Evolutionary conservation across 441 rosid species (phyloP).

Genomic region (Pelargonium fulgidum): DNA sequence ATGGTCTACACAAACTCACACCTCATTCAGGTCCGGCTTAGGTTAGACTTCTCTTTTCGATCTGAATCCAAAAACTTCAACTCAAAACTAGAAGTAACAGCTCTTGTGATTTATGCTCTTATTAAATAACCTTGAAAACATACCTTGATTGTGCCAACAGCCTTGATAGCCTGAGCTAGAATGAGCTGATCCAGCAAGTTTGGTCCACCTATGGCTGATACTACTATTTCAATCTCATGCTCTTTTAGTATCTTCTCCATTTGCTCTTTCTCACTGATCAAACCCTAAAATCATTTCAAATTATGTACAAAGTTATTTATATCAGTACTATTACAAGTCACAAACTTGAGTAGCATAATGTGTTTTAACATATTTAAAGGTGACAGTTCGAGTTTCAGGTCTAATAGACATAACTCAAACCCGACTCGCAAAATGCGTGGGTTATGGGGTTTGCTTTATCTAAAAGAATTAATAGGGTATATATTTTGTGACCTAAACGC

Average conservation of each 20-base stretch:
- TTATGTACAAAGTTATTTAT: too few species aligned
- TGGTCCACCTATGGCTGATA: constrained; percentile 34
- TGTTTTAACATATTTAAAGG: too few species aligned
- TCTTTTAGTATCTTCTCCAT: constrained; percentile 35
- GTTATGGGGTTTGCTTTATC: too few species aligned
- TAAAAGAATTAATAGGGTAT: too few species aligned
- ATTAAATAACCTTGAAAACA: neutral
- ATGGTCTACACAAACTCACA: too few species aligned
- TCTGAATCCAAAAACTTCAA: neutral
- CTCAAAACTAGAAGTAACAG: neutral
- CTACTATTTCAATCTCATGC: constrained; percentile 34
- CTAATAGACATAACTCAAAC: too few species aligned
- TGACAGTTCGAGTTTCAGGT: too few species aligned
- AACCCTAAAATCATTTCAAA: constrained; percentile 24
- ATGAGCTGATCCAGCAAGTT: constrained; percentile 24
- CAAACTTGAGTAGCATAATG: too few species aligned
- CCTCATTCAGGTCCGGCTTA: neutral
- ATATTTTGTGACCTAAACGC: too few species aligned
- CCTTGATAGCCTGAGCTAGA: constrained; percentile 34
- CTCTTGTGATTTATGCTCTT: neutral
- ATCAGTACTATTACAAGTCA: too few species aligned
- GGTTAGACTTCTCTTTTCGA: neutral
- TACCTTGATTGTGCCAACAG: constrained; percentile 36
- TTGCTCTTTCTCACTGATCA: constrained; percentile 19
- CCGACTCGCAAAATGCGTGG: too few species aligned